Conservation (phyloP, 2,329 filamentous ascomycete species). For the Penicillium sp. region DNA sequence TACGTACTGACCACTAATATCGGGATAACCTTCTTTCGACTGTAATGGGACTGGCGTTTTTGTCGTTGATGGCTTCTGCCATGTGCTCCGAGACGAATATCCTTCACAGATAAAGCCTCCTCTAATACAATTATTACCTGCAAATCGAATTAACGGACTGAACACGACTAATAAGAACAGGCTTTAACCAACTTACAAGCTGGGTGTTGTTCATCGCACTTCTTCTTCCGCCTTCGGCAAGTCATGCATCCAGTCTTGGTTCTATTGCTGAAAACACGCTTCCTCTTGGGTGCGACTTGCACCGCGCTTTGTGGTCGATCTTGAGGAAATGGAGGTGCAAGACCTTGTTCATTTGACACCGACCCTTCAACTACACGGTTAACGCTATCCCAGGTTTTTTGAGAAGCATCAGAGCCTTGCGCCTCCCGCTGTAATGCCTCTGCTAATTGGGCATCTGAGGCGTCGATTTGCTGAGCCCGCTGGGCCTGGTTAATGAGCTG, state of each 20-base stretch:
- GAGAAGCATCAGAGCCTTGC: conserved; percentile 45
- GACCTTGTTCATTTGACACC: conserved; percentile 40
- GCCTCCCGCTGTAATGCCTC: conserved; percentile 58
- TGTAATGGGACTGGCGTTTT: conserved; percentile 75
- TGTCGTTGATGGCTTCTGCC: conserved; percentile 76
- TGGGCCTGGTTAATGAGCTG: conserved; percentile 53
- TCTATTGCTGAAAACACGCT: conserved; percentile 79
- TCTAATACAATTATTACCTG: conserved; percentile 86
- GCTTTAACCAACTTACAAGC: conserved; percentile 69
- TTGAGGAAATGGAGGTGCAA: conserved; percentile 37
- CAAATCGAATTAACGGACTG: conserved; percentile 20
- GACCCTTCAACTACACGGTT: conserved; percentile 44
- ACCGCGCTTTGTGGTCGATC: conserved; percentile 41
- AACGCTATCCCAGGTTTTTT: conserved; percentile 36
- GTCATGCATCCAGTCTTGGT: conserved; percentile 97
- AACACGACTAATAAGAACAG: conserved; percentile 12
- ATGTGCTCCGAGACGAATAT: conserved; percentile 79
- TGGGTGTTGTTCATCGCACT: conserved; percentile 93
- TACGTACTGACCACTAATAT: conserved; percentile 43
- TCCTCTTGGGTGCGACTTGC: conserved; percentile 51
- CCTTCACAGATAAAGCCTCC: conserved; percentile 91
- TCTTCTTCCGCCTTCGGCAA: conserved; percentile 92
- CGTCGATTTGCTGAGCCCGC: conserved; percentile 49
- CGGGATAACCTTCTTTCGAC: conserved; percentile 71
- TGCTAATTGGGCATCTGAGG: conserved; percentile 57